These are phyloP conservation scores for Hanseniaspora hatyaiensis DNA, from an alignment of 805 yeast species.

Conservation along the genomic window DNA sequence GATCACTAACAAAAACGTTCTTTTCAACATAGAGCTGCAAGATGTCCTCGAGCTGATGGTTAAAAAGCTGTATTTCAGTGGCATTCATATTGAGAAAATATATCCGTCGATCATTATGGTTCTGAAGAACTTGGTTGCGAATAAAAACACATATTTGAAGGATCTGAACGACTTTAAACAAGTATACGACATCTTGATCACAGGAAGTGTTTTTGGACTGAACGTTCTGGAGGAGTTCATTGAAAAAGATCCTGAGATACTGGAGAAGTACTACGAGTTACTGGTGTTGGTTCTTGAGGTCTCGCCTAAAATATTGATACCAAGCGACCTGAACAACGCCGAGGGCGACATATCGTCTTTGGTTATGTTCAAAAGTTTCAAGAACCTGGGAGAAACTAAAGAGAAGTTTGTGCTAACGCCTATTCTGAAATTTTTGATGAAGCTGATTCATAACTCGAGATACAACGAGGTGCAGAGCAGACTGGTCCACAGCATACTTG, in stretches of 20 bases:
- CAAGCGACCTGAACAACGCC: constrained; percentile 16
- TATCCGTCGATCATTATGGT: neutral
- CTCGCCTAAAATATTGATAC: constrained; percentile 39
- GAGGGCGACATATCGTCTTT: constrained; percentile 22
- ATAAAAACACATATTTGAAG: constrained; percentile 15
- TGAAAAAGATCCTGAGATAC: constrained; percentile 46
- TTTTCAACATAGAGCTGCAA: neutral
- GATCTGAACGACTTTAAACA: constrained; percentile 28
- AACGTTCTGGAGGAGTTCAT: constrained; percentile 29
- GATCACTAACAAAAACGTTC: neutral
- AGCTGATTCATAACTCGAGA: constrained; percentile 35
- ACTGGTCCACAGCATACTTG: constrained; percentile 24
- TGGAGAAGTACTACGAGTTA: constrained; percentile 42
- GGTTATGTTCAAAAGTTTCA: constrained; percentile 25
- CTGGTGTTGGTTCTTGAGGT: constrained; percentile 39
- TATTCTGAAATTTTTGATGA: constrained; percentile 43
- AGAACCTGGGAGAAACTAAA: constrained; percentile 29
- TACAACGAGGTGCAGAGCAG: constrained; percentile 37
- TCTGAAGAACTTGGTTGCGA: neutral
- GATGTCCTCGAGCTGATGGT: neutral
- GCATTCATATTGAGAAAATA: constrained; percentile 17
- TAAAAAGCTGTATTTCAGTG: constrained; percentile 36
- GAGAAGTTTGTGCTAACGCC: constrained; percentile 45
- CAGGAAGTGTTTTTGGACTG: constrained; percentile 27
- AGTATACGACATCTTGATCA: constrained; percentile 29